Evolutionary conservation across 2,329 filamentous ascomycete genomes (phyloP).

Genomic region (Alternaria sp.): DNA sequence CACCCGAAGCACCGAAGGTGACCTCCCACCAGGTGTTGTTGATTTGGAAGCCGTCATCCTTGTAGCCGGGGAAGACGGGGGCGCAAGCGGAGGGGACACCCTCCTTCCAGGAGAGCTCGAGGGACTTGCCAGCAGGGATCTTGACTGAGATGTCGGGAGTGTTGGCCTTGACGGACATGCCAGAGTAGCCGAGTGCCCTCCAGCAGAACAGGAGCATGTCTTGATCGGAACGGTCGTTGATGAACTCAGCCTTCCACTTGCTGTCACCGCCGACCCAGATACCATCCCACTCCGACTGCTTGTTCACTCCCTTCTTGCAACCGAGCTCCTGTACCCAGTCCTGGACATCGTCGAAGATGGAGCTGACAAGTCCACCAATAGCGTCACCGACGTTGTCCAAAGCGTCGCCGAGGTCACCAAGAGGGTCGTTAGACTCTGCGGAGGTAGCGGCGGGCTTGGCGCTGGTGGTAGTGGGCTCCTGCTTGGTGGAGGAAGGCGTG

Average conservation of each 20-base stretch:
- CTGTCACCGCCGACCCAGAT: slow-evolving; percentile 48
- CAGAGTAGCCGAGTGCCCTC: slow-evolving; percentile 40
- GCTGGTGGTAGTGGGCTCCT: slow-evolving; percentile 5
- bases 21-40: slow-evolving; percentile 56
- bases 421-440: neutral
- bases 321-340: slow-evolving; percentile 27
- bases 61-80: slow-evolving; percentile 31
- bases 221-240: slow-evolving; percentile 39
- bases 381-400: slow-evolving; percentile 10
- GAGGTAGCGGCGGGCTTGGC: slow-evolving; percentile 8
- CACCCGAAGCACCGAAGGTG: slow-evolving; percentile 48
- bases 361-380: slow-evolving; percentile 4
- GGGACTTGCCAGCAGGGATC: slow-evolving; percentile 44
- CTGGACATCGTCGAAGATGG: slow-evolving; percentile 27
- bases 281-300: slow-evolving; percentile 33
- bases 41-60: slow-evolving; percentile 16
- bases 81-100: slow-evolving; percentile 51
- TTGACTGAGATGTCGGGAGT: slow-evolving; percentile 48
- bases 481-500: slow-evolving; percentile 8
- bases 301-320: slow-evolving; percentile 35
- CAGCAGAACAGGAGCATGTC: slow-evolving; percentile 47
- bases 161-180: slow-evolving; percentile 47
- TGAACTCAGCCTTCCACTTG: slow-evolving; percentile 44
- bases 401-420: slow-evolving; percentile 4
- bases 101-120: slow-evolving; percentile 49